Conservation (phyloP, 345 rosid genomes). For the Gossypium anomalum region DNA sequence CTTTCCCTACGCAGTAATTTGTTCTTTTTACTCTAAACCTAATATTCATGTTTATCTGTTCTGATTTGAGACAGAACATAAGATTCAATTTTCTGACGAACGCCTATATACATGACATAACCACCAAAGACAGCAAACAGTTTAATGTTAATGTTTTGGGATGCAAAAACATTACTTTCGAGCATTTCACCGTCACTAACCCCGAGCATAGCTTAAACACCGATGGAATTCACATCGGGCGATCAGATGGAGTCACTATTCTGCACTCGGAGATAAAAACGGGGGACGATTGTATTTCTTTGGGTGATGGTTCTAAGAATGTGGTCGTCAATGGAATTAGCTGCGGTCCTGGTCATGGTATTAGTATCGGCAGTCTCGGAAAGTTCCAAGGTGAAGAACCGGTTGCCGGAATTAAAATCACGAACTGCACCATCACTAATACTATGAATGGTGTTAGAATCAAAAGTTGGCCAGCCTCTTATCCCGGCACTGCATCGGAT, state of each 20-base stretch:
- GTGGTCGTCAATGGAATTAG: too few relatives aligned
- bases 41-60: neutral
- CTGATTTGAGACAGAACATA: constrained; percentile 30
- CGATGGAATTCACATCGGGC: too few relatives aligned
- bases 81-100: constrained; percentile 40
- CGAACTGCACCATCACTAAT: constrained; percentile 25
- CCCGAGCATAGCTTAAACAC: too few relatives aligned
- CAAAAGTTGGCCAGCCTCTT: constrained; percentile 54
- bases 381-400: constrained; percentile 25
- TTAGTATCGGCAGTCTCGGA: constrained; percentile 65
- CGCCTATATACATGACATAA: constrained; percentile 13
- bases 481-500: constrained; percentile 20
- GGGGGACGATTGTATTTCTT: too few relatives aligned
- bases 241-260: too few relatives aligned
- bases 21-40: neutral
- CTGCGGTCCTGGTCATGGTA: neutral
- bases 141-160: too few relatives aligned
- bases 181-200: too few relatives aligned
- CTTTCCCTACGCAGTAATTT: neutral
- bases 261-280: too few relatives aligned
- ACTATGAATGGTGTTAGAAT: constrained; percentile 49
- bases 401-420: constrained; percentile 31
- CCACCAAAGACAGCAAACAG: too few relatives aligned
- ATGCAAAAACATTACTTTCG: too few relatives aligned
- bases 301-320: too few relatives aligned